phyloP scores from a whole-genome alignment of 495 filamentous ascomycete genomes.

The Aspergillus bridgeri region DNA sequence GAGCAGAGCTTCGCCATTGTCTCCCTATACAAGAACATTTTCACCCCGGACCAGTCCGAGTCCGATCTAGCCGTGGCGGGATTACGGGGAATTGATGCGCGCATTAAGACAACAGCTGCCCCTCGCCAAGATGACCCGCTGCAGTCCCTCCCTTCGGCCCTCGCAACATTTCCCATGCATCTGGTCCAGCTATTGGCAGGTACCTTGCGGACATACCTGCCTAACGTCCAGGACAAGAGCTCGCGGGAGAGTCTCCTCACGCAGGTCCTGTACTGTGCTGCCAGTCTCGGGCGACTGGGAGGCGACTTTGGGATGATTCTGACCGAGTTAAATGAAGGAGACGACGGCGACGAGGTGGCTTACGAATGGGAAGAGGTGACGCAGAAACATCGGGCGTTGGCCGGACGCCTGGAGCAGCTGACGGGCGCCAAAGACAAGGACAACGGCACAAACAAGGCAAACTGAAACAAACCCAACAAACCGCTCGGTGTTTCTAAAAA shows the following conservation, averaged over 20 bases:
- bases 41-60: conserved; percentile 53
- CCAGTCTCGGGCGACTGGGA: conserved; percentile 85
- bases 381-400: conserved; percentile 82
- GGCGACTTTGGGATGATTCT: conserved; percentile 91
- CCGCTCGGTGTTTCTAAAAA: conserved; percentile 6
- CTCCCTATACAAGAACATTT: conserved; percentile 87
- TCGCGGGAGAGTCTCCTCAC: conserved; percentile 84
- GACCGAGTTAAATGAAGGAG: conserved; percentile 60
- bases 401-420: conserved; percentile 81
- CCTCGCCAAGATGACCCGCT: conserved; percentile 52
- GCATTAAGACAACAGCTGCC: conserved; percentile 20
- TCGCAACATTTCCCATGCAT: conserved; percentile 82
- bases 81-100: conserved; percentile 33
- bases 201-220: conserved; percentile 75
- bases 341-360: conserved; percentile 44
- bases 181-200: conserved; percentile 78
- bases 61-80: conserved; percentile 31
- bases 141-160: conserved; percentile 66
- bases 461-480: neutral
- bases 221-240: conserved; percentile 75
- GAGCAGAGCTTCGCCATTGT: conserved; percentile 97
- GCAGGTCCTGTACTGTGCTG: conserved; percentile 92
- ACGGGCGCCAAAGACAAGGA: conserved; percentile 28
- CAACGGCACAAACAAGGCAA: neutral
- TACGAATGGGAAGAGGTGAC: conserved; percentile 87